A percentile compares a stretch with the other conserved stretches of the same genome.
Evolutionary conservation across 2,329 filamentous ascomycete species (phyloP).

Genomic region (Myriosclerotinia duriaeana): DNA sequence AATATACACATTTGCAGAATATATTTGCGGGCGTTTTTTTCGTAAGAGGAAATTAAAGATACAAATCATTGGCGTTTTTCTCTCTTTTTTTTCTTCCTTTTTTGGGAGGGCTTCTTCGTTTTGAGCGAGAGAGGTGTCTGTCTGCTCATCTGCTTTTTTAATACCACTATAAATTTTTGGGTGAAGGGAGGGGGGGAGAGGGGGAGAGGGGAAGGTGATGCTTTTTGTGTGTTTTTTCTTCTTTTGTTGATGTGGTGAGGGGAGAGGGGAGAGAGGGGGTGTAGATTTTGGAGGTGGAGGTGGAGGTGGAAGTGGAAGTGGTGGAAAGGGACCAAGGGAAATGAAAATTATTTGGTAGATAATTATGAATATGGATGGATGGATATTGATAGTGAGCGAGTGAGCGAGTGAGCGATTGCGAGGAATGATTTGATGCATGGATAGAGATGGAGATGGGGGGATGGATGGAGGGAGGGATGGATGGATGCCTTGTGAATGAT

Average conservation of each 20-base stretch:
- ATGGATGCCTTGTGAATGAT: no score
- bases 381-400: slow-evolving; percentile 1
- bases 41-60: background rate
- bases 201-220: background rate
- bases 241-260: background rate
- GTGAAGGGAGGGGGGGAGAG: background rate
- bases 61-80: background rate
- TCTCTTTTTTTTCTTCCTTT: background rate
- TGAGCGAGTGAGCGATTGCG: background rate
- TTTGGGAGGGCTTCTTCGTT: no score
- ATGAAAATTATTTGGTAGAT: background rate
- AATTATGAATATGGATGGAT: slow-evolving; percentile 2
- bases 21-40: slow-evolving; percentile 2
- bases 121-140: no score
- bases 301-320: background rate
- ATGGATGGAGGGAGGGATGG: background rate
- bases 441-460: background rate
- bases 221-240: background rate
- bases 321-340: background rate
- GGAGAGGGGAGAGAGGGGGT: background rate
- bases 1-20: slow-evolving; percentile 1
- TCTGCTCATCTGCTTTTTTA: background rate
- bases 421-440: background rate
- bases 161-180: background rate
- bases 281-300: slow-evolving; percentile 4